phyloP scores from a whole-genome alignment of 352 stramenopile species.

The Halophytophthora polymorphica region DNA sequence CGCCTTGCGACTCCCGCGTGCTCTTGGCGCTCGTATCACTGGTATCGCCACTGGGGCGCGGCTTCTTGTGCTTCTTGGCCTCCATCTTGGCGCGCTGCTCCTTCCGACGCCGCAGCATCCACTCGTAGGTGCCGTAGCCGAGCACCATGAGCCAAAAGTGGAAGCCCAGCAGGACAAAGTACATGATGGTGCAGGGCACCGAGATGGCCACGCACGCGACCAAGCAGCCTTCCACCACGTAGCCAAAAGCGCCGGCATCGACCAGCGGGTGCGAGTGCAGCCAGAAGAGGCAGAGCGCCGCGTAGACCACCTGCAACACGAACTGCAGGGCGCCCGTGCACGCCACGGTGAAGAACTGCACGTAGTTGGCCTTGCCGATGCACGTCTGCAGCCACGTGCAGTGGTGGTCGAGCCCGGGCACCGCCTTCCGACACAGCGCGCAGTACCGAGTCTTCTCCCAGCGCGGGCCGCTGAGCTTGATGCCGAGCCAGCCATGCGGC shows the following conservation, averaged over 20 bases:
- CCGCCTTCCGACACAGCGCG: constrained; percentile 69
- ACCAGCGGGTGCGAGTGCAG: constrained; percentile 32
- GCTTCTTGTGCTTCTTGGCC: constrained; percentile 34
- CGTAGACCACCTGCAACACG: constrained; percentile 54
- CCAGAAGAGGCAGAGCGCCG: constrained; percentile 47
- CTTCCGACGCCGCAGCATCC: constrained; percentile 78
- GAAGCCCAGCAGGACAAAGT: constrained; percentile 80
- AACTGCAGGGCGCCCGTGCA: constrained; percentile 68
- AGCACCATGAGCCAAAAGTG: constrained; percentile 77
- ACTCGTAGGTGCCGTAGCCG: constrained; percentile 87
- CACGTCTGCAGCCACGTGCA: constrained; percentile 89
- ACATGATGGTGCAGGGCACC: constrained; percentile 82
- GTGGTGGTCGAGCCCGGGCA: constrained; percentile 82
- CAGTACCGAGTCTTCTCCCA: constrained; percentile 86
- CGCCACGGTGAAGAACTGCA: constrained; percentile 85
- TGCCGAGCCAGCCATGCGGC: constrained; percentile 61
- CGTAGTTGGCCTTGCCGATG: constrained; percentile 79
- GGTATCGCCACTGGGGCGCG: constrained; percentile 5
- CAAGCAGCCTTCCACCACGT: constrained; percentile 46
- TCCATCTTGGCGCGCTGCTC: constrained; percentile 60
- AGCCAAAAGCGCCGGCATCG: constrained; percentile 19
- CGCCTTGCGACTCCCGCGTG: constrained; percentile 15
- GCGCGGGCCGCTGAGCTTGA: constrained; percentile 56
- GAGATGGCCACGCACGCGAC: constrained; percentile 57
- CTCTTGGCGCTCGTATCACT: constrained; percentile 15